These are phyloP conservation scores for Coprinellus aureogranulatus DNA, from an alignment of 768 basidiomycete species.

Conservation along the genomic window DNA sequence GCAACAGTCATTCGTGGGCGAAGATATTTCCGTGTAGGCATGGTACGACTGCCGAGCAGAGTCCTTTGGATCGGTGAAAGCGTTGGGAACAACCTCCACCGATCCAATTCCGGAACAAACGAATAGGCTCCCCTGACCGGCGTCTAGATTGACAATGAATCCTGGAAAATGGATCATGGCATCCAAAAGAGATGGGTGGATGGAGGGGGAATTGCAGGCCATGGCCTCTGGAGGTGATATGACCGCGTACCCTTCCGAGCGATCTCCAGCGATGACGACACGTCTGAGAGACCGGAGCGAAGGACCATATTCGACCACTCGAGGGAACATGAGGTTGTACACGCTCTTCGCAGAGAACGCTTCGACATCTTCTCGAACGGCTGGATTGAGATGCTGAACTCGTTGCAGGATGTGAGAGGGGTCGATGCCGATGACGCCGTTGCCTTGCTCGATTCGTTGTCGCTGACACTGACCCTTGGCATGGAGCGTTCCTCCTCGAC, in stretches of 20 bases:
- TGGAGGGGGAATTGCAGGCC: conserved; percentile 27
- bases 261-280: conserved; percentile 46
- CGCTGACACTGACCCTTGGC: not conserved
- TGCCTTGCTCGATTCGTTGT: conserved; percentile 31
- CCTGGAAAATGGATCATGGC: conserved; percentile 61
- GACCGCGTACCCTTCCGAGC: conserved; percentile 51
- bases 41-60: conserved; percentile 42
- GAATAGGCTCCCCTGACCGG: not conserved
- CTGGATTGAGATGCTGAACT: conserved; percentile 27
- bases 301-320: conserved; percentile 61
- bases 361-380: conserved; percentile 19
- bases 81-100: conserved; percentile 36
- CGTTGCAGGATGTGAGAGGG: conserved; percentile 34
- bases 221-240: conserved; percentile 36
- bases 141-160: conserved; percentile 10
- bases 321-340: conserved; percentile 68
- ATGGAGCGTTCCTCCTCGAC: not conserved
- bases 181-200: conserved; percentile 62
- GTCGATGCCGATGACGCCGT: not conserved
- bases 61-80: conserved; percentile 52
- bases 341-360: conserved; percentile 54
- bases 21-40: conserved; percentile 8
- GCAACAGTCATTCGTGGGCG: conserved; percentile 8
- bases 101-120: conserved; percentile 51
- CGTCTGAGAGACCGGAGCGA: conserved; percentile 58